Conservation (phyloP, 257 asterid species). For the Lavandula angustifolia region DNA sequence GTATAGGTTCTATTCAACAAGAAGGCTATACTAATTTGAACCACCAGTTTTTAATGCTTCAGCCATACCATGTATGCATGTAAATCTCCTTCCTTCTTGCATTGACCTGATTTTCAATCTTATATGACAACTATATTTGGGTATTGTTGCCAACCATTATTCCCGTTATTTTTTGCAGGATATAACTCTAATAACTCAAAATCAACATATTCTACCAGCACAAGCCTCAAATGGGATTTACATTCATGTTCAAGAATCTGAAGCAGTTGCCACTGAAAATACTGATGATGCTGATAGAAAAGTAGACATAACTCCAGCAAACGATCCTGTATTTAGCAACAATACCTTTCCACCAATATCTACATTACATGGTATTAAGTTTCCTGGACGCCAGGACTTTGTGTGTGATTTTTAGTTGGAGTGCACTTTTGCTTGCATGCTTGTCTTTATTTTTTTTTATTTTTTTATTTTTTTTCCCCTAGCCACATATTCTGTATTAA, state of each 20-base stretch:
- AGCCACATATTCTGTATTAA: slow-evolving; percentile 20
- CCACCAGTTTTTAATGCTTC: slow-evolving; percentile 14
- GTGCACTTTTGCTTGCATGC: slow-evolving; percentile 28
- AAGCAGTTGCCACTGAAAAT: slow-evolving; percentile 39
- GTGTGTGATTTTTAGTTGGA: slow-evolving; percentile 25
- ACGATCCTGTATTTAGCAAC: slow-evolving; percentile 43
- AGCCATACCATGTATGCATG: slow-evolving; percentile 8
- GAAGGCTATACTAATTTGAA: slow-evolving; percentile 18
- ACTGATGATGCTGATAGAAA: slow-evolving; percentile 42
- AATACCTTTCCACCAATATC: slow-evolving; percentile 47
- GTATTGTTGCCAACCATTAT: slow-evolving; percentile 25
- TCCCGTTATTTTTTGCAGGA: slow-evolving; percentile 56
- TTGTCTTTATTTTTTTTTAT: neutral
- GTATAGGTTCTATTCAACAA: slow-evolving; percentile 15
- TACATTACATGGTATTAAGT: slow-evolving; percentile 59
- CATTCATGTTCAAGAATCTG: slow-evolving; percentile 51
- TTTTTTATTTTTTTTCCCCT: neutral
- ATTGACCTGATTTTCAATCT: slow-evolving; percentile 9
- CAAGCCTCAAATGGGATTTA: slow-evolving; percentile 49
- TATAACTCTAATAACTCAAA: slow-evolving; percentile 39
- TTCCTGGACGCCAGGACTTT: slow-evolving; percentile 36
- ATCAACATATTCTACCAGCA: slow-evolving; percentile 37
- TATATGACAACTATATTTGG: slow-evolving; percentile 15
- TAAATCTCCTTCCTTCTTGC: slow-evolving; percentile 6
- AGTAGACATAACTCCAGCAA: slow-evolving; percentile 43